Evolutionary conservation across 2,329 filamentous ascomycete genomes (phyloP), one percentile per base, ranked within the genome.

Genomic region (Fusarium nygamai): DNA sequence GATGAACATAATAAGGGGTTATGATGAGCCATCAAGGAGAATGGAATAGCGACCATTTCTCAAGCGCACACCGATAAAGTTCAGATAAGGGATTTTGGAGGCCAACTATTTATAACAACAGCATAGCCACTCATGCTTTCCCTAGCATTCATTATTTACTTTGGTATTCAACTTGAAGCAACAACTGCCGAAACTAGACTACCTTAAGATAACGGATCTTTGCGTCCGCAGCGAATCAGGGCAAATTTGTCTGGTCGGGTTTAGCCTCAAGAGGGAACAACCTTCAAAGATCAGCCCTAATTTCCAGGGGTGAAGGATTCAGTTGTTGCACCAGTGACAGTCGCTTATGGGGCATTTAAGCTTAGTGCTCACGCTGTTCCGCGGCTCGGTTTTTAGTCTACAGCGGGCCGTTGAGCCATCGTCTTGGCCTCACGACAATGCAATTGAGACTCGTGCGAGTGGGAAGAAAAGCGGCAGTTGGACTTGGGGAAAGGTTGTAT

Each of bases 331-430:
- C 57, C 64, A 69, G 69, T 64, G 38, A 17, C 8, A 29, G 8
- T 19, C 7, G 13, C 22, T 48, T n/a, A n/a, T 17, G 10, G 22
- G 22, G 29, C 24, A 33, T 53, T 43, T 43, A 17, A 12, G 36
- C 34, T 53, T 69, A 69, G 66, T 29, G 66, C 56, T 69, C 34
- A 62, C 51, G 29, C 36, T n/a, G 29, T 12, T 27, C 19, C 29
- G 34, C n/a, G 22, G 33, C 8, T 46, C 22, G 11, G 24, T 20
- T 22, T 14, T 59, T 43, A 60, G 61, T n/a, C 36, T n/a, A 60
- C 19, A 36, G 53, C 38, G 36, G 51, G 27, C 56, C 56, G 56
- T 31, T 50, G 19, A 48, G 41, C 24, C 31, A 57, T 8, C 8
- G 22, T 57, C 38, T 31, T 17, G 34, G n/a, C 14, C 8, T 8